Percentiles rank a stretch among this genome's conserved stretches.
Evolutionary conservation across 2,329 filamentous ascomycete genomes (phyloP).

Genomic region (Xylaria sp.): DNA sequence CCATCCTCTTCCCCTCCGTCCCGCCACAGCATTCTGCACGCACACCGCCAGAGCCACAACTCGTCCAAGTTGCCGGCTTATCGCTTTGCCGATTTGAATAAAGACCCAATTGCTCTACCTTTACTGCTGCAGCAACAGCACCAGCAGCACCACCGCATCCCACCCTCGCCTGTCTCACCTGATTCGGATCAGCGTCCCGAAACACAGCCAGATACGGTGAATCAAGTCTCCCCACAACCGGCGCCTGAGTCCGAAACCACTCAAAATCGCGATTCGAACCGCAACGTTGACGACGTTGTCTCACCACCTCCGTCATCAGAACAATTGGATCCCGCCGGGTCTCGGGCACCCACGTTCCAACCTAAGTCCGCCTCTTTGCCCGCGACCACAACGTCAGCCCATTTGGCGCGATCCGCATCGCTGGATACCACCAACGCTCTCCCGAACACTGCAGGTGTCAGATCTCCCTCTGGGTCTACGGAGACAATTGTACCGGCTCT

Average conservation of each 20-base stretch:
- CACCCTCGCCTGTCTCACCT: conserved; percentile 56
- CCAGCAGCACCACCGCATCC: conserved; percentile 48
- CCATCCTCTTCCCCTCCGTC: conserved; percentile 24
- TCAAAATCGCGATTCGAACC: conserved; percentile 28
- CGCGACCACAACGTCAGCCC: conserved; percentile 44
- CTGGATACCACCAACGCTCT: conserved; percentile 45
- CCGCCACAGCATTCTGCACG: conserved; percentile 50
- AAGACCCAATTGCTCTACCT: conserved; percentile 51
- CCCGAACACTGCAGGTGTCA: conserved; percentile 41
- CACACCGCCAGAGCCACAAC: conserved; percentile 64
- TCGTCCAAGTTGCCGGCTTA: conserved; percentile 67
- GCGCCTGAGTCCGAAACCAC: conserved; percentile 37
- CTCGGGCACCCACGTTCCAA: conserved; percentile 55
- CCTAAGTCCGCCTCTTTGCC: conserved; percentile 46
- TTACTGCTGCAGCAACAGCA: conserved; percentile 50
- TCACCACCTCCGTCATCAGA: conserved; percentile 43
- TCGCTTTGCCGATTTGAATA: conserved; percentile 63
- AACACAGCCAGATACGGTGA: conserved; percentile 43
- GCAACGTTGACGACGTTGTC: conserved; percentile 44
- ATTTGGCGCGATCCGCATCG: conserved; percentile 54
- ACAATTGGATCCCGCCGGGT: conserved; percentile 47
- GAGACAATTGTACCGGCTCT: conserved; percentile 49
- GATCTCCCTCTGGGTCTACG: conserved; percentile 46
- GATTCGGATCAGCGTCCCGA: conserved; percentile 47
- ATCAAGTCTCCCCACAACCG: conserved; percentile 42